A percentile compares a stretch with the other conserved stretches of the same genome.
phyloP scores from a whole-genome alignment of 192 early-diverging fungal species.

The Podila minutissima region DNA sequence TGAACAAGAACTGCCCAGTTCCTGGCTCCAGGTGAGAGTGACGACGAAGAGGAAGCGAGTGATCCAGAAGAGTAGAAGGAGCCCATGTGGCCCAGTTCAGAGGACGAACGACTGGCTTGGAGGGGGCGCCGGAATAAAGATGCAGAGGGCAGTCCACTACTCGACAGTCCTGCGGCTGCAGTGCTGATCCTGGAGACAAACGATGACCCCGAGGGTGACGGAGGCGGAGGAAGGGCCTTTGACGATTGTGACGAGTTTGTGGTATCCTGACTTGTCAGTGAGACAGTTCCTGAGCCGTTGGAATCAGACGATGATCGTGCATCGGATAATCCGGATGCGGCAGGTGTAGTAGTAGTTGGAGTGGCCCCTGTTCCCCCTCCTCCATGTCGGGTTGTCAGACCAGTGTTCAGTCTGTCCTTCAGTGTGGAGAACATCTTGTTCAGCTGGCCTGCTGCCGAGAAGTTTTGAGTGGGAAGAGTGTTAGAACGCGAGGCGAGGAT shows the following conservation, averaged over 20 bases:
- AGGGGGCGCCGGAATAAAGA: constrained; percentile 35
- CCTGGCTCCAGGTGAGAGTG: not conserved
- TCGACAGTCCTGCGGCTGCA: not conserved
- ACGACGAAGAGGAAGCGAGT: not conserved
- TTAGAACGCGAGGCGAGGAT: too few relatives aligned
- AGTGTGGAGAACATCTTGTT: constrained; percentile 40
- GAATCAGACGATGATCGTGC: not conserved
- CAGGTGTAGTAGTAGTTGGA: not conserved
- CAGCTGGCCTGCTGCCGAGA: too few relatives aligned
- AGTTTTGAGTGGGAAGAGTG: too few relatives aligned
- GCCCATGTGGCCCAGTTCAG: constrained; percentile 1
- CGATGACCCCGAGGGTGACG: not conserved
- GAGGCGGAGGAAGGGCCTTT: not conserved
- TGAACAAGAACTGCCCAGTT: constrained; percentile 22
- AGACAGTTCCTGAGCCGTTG: not conserved
- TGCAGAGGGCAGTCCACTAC: constrained; percentile 15
- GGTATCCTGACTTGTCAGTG: not conserved
- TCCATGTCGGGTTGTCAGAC: constrained; percentile 34
- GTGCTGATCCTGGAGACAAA: constrained; percentile 33
- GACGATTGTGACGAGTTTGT: not conserved
- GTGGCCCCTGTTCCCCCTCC: not conserved
- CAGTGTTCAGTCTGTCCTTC: constrained; percentile 37
- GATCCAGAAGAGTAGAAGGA: not conserved
- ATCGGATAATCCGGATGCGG: not conserved
- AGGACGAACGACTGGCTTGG: constrained; percentile 2